phyloP scores from a whole-genome alignment of 352 stramenopile genomes.

The Thalassiosira exigua region DNA sequence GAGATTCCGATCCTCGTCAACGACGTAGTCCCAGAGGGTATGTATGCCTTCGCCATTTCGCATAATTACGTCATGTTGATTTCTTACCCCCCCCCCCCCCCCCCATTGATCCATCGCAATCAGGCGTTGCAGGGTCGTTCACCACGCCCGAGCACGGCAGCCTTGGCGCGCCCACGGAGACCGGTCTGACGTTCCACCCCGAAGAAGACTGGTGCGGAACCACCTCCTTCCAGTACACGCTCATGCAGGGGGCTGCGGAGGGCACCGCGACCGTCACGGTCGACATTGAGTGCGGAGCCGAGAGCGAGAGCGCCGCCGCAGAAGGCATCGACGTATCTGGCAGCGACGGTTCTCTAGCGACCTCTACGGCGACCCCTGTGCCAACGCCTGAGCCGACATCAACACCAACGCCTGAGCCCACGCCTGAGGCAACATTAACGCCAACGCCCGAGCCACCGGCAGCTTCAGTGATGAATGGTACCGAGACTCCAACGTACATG shows the following conservation, averaged over 20 bases:
- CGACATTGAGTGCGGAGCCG: not conserved
- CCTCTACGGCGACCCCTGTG: not conserved
- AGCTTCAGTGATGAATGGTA: no score
- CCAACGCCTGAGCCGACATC: not conserved
- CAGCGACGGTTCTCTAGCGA: no score
- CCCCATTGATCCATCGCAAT: not conserved
- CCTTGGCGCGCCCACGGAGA: not conserved
- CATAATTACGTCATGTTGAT: not conserved
- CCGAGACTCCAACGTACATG: no score
- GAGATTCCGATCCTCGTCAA: constrained; percentile 40
- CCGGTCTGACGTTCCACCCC: not conserved
- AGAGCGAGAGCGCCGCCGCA: not conserved
- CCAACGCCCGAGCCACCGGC: no score
- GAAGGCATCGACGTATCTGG: no score
- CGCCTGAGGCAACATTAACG: not conserved
- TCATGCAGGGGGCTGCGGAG: not conserved
- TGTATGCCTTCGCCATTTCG: not conserved
- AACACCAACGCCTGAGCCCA: not conserved
- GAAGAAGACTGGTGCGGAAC: not conserved
- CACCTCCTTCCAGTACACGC: not conserved
- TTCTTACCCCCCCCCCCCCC: no score
- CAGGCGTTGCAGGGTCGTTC: not conserved
- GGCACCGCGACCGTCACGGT: not conserved
- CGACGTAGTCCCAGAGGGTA: constrained; percentile 36
- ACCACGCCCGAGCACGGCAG: not conserved